Conservation (phyloP, 768 basidiomycete species). For the Clitopilus hobsonii region DNA sequence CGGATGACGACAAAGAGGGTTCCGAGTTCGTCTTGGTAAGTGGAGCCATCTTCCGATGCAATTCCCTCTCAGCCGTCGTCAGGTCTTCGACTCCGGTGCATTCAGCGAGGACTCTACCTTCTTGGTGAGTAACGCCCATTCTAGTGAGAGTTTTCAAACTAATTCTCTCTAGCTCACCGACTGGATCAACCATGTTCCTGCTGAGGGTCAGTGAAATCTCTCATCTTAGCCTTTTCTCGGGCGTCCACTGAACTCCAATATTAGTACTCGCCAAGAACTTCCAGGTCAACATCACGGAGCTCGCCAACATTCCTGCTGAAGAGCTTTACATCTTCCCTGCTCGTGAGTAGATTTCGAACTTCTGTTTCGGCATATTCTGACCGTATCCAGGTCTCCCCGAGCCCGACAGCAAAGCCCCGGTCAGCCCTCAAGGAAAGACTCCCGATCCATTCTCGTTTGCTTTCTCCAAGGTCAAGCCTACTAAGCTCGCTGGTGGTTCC, state of each 20-base stretch:
- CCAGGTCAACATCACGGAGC: conserved; percentile 32
- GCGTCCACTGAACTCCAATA: not conserved
- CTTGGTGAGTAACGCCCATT: conserved; percentile 23
- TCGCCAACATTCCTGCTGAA: conserved; percentile 36
- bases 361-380: not conserved
- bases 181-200: conserved; percentile 51
- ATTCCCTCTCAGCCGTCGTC: not conserved
- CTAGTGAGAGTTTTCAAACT: not conserved
- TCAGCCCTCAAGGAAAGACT: conserved; percentile 40
- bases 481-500: conserved; percentile 40
- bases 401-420: conserved; percentile 26
- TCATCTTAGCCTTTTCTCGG: too few species aligned
- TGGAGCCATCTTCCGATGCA: not conserved
- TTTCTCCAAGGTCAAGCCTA: conserved; percentile 41
- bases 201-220: conserved; percentile 29
- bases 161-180: conserved; percentile 44
- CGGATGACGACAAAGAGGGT: conserved; percentile 36
- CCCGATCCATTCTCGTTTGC: conserved; percentile 43
- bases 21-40: conserved; percentile 45
- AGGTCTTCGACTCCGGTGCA: conserved; percentile 47
- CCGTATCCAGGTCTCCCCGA: conserved; percentile 27
- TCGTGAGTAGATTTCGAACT: conserved; percentile 20
- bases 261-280: conserved; percentile 51
- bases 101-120: conserved; percentile 54
- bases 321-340: conserved; percentile 53